Base-by-base conservation (phyloP, 2,329 filamentous ascomycete species). In the Bipolaris cookei region DNA sequence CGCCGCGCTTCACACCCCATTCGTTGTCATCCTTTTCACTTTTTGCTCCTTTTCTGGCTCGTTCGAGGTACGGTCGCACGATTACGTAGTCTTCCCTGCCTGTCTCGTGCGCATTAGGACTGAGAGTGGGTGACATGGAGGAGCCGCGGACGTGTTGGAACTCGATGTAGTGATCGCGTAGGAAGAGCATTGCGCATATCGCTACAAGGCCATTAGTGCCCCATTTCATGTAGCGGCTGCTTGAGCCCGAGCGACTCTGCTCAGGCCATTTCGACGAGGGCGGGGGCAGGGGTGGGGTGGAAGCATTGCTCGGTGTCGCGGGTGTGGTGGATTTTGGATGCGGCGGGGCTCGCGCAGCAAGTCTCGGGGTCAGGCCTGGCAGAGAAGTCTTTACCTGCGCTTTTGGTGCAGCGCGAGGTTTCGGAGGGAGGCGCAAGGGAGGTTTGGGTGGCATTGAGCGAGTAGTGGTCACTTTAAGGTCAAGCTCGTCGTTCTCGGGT, bases 71-170 rank as follows among this genome's bases (percentile, higher is more conserved):
- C 7, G 64, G 78, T 10, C 67, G 60, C 53, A 80, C 74, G 6
- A 79, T 57, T 0, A 82, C 66, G 14, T 55, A 61, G 58, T 82
- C 81, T 25, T 66, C 60, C 0, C 56, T 18, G 41, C 79, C 77
- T 1, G 78, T 77, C 43, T 74, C 71, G 61, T 78, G 67, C 55
- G 71, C 77, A 21, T 58, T n/a, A 0, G 80, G 79, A 3, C 74
- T 79, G 20, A 83, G 70, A 1, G 80, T 78, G 1, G 81, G 81
- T 1, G 76, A 58, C 81, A 83, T 83, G 46, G 76, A 79, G 16
- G 61, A 56, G 30, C 81, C 81, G 32, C 63, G 66, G 8, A 82
- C 73, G 23, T 64, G 66, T 47, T 76, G 72, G 46, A 75, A 35
- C 53, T 77, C 73, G 58, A 78, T 8, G 53, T 76, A 38, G 56